Evolutionary conservation across 768 basidiomycete species (phyloP).

Genomic region (Tulasnella sp.): DNA sequence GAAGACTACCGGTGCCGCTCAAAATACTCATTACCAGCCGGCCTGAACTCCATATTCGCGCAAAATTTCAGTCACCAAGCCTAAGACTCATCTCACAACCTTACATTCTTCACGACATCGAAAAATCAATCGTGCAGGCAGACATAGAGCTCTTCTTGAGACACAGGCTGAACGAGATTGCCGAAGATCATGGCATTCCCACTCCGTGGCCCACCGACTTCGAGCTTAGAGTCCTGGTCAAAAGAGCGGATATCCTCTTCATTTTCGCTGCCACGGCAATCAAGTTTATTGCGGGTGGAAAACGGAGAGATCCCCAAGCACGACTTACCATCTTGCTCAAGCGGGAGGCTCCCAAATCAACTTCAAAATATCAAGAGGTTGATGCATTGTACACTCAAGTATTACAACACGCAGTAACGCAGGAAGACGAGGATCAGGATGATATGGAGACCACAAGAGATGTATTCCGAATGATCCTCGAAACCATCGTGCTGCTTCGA

Average conservation of each 20-base stretch:
- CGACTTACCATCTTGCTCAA: background rate
- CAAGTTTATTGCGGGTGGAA: background rate
- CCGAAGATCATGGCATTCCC: background rate
- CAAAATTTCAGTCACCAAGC: background rate
- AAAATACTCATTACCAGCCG: constrained; percentile 40
- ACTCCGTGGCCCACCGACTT: constrained; percentile 17
- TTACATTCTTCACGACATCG: constrained; percentile 27
- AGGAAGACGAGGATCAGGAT: background rate
- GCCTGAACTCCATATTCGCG: constrained; percentile 36
- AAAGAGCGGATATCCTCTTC: background rate
- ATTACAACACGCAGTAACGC: background rate
- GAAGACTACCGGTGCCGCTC: constrained; percentile 35
- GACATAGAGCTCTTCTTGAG: constrained; percentile 29
- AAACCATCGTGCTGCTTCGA: constrained; percentile 12
- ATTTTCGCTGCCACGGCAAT: constrained; percentile 20
- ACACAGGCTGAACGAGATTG: background rate
- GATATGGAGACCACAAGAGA: background rate
- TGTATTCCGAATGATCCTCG: constrained; percentile 17
- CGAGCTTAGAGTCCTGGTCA: constrained; percentile 5
- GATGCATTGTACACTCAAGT: constrained; percentile 5
- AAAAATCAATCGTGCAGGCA: constrained; percentile 7
- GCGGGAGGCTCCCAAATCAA: background rate
- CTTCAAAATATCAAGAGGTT: background rate
- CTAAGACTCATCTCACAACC: background rate
- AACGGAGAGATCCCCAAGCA: background rate